phyloP scores from a whole-genome alignment of 2,329 filamentous ascomycete genomes.

The Aspergillus sp. region DNA sequence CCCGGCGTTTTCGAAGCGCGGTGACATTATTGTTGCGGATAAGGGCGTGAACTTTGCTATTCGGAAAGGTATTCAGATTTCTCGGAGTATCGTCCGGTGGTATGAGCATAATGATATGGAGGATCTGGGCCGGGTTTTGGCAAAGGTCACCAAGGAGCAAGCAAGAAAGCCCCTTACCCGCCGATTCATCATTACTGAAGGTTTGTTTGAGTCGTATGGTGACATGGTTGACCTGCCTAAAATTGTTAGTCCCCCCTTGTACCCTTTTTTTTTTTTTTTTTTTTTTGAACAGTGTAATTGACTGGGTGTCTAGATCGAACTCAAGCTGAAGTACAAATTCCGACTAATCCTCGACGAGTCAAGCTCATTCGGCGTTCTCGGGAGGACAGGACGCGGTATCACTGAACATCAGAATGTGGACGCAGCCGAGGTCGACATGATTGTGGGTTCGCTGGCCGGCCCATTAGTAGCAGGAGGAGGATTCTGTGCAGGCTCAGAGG shows the following conservation, averaged over 20 bases:
- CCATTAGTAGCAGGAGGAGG: constrained; percentile 89
- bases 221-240: constrained; percentile 83
- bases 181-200: constrained; percentile 94
- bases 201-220: constrained; percentile 85
- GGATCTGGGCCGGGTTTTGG: constrained; percentile 81
- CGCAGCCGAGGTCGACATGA: constrained; percentile 91
- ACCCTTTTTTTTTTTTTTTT: background rate
- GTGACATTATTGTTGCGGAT: constrained; percentile 95
- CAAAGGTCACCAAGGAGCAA: constrained; percentile 84
- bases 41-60: constrained; percentile 91
- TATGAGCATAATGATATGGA: constrained; percentile 96
- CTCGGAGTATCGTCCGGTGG: constrained; percentile 86
- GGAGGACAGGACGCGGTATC: constrained; percentile 83
- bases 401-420: constrained; percentile 98
- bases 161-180: constrained; percentile 83
- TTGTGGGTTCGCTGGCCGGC: constrained; percentile 87
- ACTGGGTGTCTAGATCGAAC: constrained; percentile 62
- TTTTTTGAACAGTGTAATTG: background rate
- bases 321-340: constrained; percentile 97
- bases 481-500: constrained; percentile 88
- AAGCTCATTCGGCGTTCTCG: constrained; percentile 93
- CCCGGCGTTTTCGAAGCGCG: constrained; percentile 93
- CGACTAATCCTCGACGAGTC: constrained; percentile 96
- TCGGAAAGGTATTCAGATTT: constrained; percentile 90
- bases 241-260: constrained; percentile 58